Conservation (phyloP, 2,329 filamentous ascomycete species). For the Gyromitra esculenta region DNA sequence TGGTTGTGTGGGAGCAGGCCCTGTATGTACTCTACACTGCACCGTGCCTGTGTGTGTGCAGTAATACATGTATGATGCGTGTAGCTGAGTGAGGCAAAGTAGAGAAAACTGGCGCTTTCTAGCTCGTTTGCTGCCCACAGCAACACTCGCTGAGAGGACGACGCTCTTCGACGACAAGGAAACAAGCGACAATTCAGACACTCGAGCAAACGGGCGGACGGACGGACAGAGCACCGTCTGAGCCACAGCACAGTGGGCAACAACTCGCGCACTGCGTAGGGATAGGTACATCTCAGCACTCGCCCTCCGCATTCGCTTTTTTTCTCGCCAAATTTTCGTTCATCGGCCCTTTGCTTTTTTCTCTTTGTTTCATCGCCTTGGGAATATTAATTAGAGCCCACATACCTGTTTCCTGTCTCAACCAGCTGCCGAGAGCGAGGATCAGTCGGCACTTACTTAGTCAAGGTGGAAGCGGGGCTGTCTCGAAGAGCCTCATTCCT, state of each 20-base stretch:
- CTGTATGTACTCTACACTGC: constrained; percentile 33
- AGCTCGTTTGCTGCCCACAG: constrained; percentile 26
- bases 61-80: constrained; percentile 11
- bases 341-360: constrained; percentile 43
- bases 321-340: constrained; percentile 8
- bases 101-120: constrained; percentile 41
- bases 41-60: constrained; percentile 1
- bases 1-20: constrained; percentile 31
- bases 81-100: constrained; percentile 13
- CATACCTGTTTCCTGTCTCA: background rate
- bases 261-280: constrained; percentile 28
- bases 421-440: constrained; percentile 8
- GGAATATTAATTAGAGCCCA: constrained; percentile 28
- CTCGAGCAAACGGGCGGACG: background rate
- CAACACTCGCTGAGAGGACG: constrained; percentile 11
- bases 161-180: constrained; percentile 12
- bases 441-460: constrained; percentile 23
- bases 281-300: background rate
- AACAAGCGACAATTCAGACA: background rate
- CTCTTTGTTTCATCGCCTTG: constrained; percentile 36
- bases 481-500: constrained; percentile 42
- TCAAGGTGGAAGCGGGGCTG: constrained; percentile 30
- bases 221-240: background rate
- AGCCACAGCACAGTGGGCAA: constrained; percentile 12
- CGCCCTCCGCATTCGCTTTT: constrained; percentile 7